phyloP scores from a whole-genome alignment of 2,329 filamentous ascomycete species.

The Pseudopithomyces maydicus region DNA sequence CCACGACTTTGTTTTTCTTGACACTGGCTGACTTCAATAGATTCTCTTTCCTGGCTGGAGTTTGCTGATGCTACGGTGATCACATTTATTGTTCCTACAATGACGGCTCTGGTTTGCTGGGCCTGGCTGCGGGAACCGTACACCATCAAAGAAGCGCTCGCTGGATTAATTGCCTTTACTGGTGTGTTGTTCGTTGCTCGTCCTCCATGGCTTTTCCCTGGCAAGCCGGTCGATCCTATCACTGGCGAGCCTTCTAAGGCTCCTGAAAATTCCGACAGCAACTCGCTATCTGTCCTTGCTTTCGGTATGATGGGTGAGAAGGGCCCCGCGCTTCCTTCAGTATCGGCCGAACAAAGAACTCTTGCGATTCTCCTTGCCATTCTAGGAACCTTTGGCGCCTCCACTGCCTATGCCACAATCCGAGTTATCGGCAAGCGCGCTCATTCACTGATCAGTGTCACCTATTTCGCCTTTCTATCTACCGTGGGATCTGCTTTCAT shows the following conservation, averaged over 20 bases:
- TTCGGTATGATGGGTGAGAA: slow-evolving; percentile 2
- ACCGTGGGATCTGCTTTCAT: slow-evolving; percentile 66
- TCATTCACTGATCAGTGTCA: slow-evolving; percentile 79
- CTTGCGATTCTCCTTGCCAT: slow-evolving; percentile 71
- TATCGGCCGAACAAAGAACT: slow-evolving; percentile 67
- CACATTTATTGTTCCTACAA: slow-evolving; percentile 78
- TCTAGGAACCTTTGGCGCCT: slow-evolving; percentile 74
- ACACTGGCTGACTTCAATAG: slow-evolving; percentile 26
- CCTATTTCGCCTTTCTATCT: slow-evolving; percentile 75
- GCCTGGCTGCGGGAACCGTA: slow-evolving; percentile 75
- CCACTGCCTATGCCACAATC: slow-evolving; percentile 74
- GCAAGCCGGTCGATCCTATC: slow-evolving; percentile 21
- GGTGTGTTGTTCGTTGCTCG: slow-evolving; percentile 83
- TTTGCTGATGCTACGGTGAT: slow-evolving; percentile 86
- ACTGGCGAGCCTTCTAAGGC: slow-evolving; percentile 40
- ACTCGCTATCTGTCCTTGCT: slow-evolving; percentile 2
- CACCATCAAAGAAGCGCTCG: slow-evolving; percentile 75
- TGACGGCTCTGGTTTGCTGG: slow-evolving; percentile 80
- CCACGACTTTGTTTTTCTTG: slow-evolving; percentile 29
- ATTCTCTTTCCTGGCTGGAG: slow-evolving; percentile 74
- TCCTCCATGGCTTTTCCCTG: slow-evolving; percentile 62
- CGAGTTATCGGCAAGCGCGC: slow-evolving; percentile 77
- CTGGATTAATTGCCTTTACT: slow-evolving; percentile 71
- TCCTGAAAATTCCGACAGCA: background rate
- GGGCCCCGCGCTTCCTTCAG: slow-evolving; percentile 7